These are phyloP conservation scores for Candida ficus DNA, from an alignment of 805 yeast genomes.

Conservation along the genomic window DNA sequence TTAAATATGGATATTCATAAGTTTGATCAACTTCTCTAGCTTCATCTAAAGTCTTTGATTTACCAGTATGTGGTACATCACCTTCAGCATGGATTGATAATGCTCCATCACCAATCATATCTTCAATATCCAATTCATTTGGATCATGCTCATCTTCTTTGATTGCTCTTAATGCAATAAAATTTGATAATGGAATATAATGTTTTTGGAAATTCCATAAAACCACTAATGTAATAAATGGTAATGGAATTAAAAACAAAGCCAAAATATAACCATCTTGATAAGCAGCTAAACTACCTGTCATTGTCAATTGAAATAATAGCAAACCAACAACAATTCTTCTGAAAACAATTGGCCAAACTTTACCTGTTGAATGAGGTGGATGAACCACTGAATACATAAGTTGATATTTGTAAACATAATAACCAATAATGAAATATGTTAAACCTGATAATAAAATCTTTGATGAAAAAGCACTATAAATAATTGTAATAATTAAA, in stretches of 20 bases:
- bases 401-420: slow-evolving; percentile 86
- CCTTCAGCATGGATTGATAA: slow-evolving; percentile 8
- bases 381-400: slow-evolving; percentile 90
- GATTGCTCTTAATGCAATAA: slow-evolving; percentile 83
- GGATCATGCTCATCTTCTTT: slow-evolving; percentile 36
- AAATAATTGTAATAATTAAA: slow-evolving; percentile 76
- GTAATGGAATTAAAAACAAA: slow-evolving; percentile 67
- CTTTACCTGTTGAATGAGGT: slow-evolving; percentile 94
- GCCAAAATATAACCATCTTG: slow-evolving; percentile 78
- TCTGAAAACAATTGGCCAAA: slow-evolving; percentile 88
- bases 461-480: slow-evolving; percentile 85
- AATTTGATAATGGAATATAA: slow-evolving; percentile 74
- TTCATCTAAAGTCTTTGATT: slow-evolving; percentile 65
- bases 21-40: slow-evolving; percentile 64
- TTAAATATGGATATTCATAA: slow-evolving; percentile 73
- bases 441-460: slow-evolving; percentile 78
- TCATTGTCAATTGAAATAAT: slow-evolving; percentile 87
- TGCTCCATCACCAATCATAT: slow-evolving; percentile 20
- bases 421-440: slow-evolving; percentile 81
- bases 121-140: slow-evolving; percentile 17
- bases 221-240: slow-evolving; percentile 58
- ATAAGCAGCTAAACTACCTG: slow-evolving; percentile 76
- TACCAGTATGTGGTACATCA: neutral
- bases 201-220: slow-evolving; percentile 79
- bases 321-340: slow-evolving; percentile 76